A percentile compares a stretch with the other conserved stretches of the same genome.
phyloP scores from a whole-genome alignment of 1,139 yeast genomes.

The Pichia sp. region DNA sequence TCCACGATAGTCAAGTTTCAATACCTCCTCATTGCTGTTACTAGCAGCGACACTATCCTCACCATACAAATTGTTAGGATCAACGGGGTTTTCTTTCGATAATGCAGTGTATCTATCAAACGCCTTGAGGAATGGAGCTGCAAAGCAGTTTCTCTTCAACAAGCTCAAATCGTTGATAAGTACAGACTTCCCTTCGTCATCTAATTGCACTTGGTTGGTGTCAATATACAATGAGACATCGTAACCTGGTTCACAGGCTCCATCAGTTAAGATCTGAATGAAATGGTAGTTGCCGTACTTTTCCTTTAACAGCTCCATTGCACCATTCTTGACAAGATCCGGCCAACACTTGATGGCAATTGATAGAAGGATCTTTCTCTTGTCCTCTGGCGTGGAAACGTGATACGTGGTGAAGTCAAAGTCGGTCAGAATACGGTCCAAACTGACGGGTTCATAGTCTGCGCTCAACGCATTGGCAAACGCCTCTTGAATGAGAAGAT shows the following conservation, averaged over 20 bases:
- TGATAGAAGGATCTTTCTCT: slow-evolving; percentile 58
- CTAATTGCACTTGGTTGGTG: slow-evolving; percentile 32
- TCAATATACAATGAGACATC: slow-evolving; percentile 73
- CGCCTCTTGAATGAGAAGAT: slow-evolving; percentile 39
- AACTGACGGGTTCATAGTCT: slow-evolving; percentile 42
- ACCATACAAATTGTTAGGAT: slow-evolving; percentile 31
- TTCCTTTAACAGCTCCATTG: slow-evolving; percentile 35
- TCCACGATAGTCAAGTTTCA: slow-evolving; percentile 82
- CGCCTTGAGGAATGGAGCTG: slow-evolving; percentile 89
- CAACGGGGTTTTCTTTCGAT: slow-evolving; percentile 43
- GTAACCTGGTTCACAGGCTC: slow-evolving; percentile 64
- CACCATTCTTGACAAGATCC: slow-evolving; percentile 66
- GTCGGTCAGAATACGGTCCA: slow-evolving; percentile 88
- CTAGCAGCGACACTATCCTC: slow-evolving; percentile 39
- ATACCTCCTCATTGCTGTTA: slow-evolving; percentile 47
- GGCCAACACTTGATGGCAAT: slow-evolving; percentile 70
- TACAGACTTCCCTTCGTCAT: slow-evolving; percentile 37
- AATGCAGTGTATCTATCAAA: slow-evolving; percentile 71
- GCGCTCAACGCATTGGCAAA: slow-evolving; percentile 34
- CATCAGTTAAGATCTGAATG: slow-evolving; percentile 26
- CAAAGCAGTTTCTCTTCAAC: slow-evolving; percentile 79
- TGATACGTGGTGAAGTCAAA: slow-evolving; percentile 95
- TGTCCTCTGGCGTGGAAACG: slow-evolving; percentile 73
- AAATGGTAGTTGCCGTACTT: slow-evolving; percentile 33
- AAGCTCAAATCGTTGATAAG: slow-evolving; percentile 49